Conservation (phyloP, 1,284 basidiomycete genomes). For the Puccinia brachypodii region DNA sequence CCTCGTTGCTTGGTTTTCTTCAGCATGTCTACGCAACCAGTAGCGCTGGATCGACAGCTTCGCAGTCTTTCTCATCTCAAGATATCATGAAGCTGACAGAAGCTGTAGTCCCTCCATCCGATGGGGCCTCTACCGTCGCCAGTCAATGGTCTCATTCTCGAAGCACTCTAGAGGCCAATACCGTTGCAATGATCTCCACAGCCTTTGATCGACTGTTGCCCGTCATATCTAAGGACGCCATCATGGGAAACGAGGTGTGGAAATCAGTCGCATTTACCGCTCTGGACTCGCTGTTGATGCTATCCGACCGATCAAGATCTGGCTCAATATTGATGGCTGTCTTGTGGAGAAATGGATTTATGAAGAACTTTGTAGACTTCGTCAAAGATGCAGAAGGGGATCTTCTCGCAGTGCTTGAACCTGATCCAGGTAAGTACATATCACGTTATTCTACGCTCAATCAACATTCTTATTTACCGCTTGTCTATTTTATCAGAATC, state of each 20-base stretch:
- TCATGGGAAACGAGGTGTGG: conserved; percentile 94
- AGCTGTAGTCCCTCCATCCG: conserved; percentile 8
- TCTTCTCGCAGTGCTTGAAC: conserved; percentile 77
- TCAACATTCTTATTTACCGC: neutral
- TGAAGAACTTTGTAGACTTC: conserved; percentile 77
- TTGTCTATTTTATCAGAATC: conserved; percentile 58
- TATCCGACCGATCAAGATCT: conserved; percentile 62
- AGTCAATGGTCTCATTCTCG: conserved; percentile 18
- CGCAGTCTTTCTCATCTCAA: conserved; percentile 9
- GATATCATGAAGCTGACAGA: conserved; percentile 17
- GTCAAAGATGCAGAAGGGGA: conserved; percentile 78
- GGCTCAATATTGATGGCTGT: conserved; percentile 53
- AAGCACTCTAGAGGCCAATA: conserved; percentile 43
- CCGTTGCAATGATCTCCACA: conserved; percentile 59
- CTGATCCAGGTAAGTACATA: conserved; percentile 69
- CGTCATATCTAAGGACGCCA: conserved; percentile 81
- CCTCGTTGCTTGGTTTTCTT: conserved; percentile 44
- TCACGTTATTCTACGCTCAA: neutral
- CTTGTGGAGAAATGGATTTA: conserved; percentile 73
- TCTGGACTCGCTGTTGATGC: conserved; percentile 68
- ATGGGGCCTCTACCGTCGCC: conserved; percentile 30
- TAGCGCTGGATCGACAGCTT: conserved; percentile 14
- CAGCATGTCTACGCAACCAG: conserved; percentile 47
- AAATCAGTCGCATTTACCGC: conserved; percentile 88
- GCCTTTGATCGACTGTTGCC: conserved; percentile 70